phyloP scores from a whole-genome alignment of 2,329 filamentous ascomycete species.

The Aureobasidium leucospermi region DNA sequence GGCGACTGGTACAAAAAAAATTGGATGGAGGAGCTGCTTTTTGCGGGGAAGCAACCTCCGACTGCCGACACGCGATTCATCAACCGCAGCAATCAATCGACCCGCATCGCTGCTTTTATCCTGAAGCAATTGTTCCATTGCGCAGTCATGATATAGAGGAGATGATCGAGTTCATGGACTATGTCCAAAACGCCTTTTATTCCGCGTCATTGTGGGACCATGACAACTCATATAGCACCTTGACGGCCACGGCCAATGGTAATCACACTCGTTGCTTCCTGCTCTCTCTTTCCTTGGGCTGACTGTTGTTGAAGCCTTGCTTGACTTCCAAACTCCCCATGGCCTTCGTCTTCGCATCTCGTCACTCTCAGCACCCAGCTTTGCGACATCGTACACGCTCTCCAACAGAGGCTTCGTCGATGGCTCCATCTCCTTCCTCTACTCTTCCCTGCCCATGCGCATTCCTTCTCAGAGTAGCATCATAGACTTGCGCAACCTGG shows the following conservation, averaged over 20 bases:
- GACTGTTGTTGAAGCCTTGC: constrained; percentile 52
- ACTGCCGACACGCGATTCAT: not conserved
- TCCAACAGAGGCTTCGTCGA: constrained; percentile 87
- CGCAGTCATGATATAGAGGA: constrained; percentile 6
- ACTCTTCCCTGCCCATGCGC: constrained; percentile 73
- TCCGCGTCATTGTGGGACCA: constrained; percentile 79
- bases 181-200: constrained; percentile 86
- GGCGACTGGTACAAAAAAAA: not conserved
- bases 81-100: not conserved
- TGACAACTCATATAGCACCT: constrained; percentile 83
- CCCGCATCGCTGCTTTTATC: too few species aligned
- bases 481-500: constrained; percentile 68
- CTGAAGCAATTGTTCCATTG: too few species aligned
- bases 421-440: constrained; percentile 94
- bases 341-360: constrained; percentile 82
- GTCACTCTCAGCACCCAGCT: constrained; percentile 84
- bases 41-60: not conserved
- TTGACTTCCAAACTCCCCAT: constrained; percentile 80
- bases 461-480: constrained; percentile 62
- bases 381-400: constrained; percentile 88
- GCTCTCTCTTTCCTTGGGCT: not conserved
- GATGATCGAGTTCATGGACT: constrained; percentile 97
- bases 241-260: constrained; percentile 80
- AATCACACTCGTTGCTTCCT: constrained; percentile 20
- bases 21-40: constrained; percentile 3